Percentiles rank a stretch among this genome's conserved stretches.
These are phyloP conservation scores for Globisporangium orthogonon DNA, from an alignment of 352 stramenopile species.

Conservation along the genomic window DNA sequence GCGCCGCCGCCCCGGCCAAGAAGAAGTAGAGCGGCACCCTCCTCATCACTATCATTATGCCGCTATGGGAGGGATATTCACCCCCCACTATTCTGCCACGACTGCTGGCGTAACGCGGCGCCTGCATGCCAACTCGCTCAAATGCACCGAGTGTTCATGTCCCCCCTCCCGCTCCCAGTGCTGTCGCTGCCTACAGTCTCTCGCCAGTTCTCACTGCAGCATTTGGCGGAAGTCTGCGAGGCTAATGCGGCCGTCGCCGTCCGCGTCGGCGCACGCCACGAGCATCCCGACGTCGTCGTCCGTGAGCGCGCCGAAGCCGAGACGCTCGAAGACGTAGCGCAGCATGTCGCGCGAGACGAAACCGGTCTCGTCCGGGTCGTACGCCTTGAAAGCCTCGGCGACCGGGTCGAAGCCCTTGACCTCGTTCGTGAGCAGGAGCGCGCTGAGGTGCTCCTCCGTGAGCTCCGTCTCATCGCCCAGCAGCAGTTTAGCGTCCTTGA, in stretches of 20 bases:
- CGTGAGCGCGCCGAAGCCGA: constrained; percentile 73
- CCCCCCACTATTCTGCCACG: too few relatives aligned
- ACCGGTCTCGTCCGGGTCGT: constrained; percentile 85
- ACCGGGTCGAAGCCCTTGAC: constrained; percentile 89
- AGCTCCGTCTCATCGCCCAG: constrained; percentile 81
- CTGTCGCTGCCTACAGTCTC: too few relatives aligned
- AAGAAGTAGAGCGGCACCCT: constrained; percentile 17
- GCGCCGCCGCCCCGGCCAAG: constrained; percentile 21
- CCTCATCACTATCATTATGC: constrained; percentile 8
- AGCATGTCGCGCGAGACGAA: constrained; percentile 81
- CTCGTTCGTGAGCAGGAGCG: constrained; percentile 84
- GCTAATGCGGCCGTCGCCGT: constrained; percentile 76
- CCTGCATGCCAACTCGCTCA: neutral
- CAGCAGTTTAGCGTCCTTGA: constrained; percentile 75
- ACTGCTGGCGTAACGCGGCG: neutral
- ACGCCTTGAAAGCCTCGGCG: constrained; percentile 85
- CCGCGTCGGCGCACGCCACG: constrained; percentile 79
- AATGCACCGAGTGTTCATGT: neutral
- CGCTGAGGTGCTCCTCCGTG: constrained; percentile 65
- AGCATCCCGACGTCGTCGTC: constrained; percentile 84
- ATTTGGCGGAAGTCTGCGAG: constrained; percentile 80
- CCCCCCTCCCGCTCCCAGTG: too few relatives aligned
- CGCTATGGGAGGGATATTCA: neutral
- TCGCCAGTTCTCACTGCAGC: constrained; percentile 22
- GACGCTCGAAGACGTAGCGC: constrained; percentile 70